Percentiles rank a stretch among this genome's conserved stretches.
Evolutionary conservation across 352 stramenopile genomes (phyloP).

Genomic region (Albugo laibachii): DNA sequence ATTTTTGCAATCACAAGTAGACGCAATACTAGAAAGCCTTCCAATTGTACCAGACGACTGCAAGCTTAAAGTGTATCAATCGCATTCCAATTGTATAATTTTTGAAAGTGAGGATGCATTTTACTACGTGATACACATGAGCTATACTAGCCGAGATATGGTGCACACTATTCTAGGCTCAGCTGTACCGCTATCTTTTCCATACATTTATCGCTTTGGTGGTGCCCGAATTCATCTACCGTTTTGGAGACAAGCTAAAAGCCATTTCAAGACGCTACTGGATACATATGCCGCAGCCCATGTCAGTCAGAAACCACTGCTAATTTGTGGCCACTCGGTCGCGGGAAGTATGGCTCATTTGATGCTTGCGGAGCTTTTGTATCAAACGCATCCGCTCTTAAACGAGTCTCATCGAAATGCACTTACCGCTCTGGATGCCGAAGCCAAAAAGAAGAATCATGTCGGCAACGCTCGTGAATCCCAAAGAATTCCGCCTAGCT

Average conservation of each 20-base stretch:
- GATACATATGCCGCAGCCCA: not conserved
- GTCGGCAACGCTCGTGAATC: constrained; percentile 20
- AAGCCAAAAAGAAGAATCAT: constrained; percentile 38
- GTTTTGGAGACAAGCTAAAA: constrained; percentile 41
- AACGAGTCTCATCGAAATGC: too few relatives aligned
- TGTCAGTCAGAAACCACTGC: constrained; percentile 26
- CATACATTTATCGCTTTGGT: constrained; percentile 49
- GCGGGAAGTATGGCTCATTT: constrained; percentile 63
- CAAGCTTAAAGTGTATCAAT: too few relatives aligned
- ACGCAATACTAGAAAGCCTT: too few relatives aligned
- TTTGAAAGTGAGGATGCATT: too few relatives aligned
- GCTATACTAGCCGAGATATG: constrained; percentile 15
- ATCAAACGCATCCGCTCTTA: constrained; percentile 25
- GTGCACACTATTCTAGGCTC: constrained; percentile 52
- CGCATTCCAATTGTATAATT: too few relatives aligned
- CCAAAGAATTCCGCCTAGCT: not conserved
- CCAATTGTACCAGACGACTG: too few relatives aligned
- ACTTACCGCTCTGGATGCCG: constrained; percentile 14
- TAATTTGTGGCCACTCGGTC: constrained; percentile 70
- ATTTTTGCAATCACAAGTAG: too few relatives aligned
- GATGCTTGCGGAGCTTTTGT: constrained; percentile 53
- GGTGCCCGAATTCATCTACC: constrained; percentile 52
- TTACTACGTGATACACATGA: too few relatives aligned
- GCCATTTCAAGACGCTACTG: constrained; percentile 18
- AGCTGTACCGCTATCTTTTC: constrained; percentile 31